Evolutionary conservation across 2,329 filamentous ascomycete genomes (phyloP), one percentile per base, ranked within the genome.

Genomic region (Beauveria medogensis): DNA sequence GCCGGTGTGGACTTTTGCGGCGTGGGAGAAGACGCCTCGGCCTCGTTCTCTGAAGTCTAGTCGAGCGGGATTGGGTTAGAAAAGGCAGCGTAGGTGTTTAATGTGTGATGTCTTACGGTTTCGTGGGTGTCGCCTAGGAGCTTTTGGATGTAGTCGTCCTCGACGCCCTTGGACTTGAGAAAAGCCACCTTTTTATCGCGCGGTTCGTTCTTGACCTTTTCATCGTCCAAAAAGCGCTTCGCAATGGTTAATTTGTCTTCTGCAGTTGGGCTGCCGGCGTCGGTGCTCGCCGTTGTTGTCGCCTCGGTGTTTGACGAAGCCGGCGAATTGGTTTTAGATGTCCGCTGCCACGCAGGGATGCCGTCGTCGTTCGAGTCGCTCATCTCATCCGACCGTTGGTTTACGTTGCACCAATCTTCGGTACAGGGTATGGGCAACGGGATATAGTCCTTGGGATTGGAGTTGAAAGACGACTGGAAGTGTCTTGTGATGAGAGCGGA

Each of bases 171-270:
- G 55, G 83, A 84, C 68, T 86, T 81, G 1, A 97, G 76, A 67
- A 96, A 96, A 8, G 83, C 82, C 22, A 82, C 78, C 76, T 96
- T 96, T 73, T 85, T 87, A 60, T 90, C 87, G 50, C 80, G 79
- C 0, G 88, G 79, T 40, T 88, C 85, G 72, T 87, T 77, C 62
- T 82, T 84, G 61, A 96, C 89, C 22, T 81, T 79, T 8, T 89
- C 85, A 63, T 95, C 88, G 55, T 89, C 78, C 4, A 97, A 81
- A 69, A 96, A 97, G 58, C 80, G 83, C 48, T 82, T 80, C 30
- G 92, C 91, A 69, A 91, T 84, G 18, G 91, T 84, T 41, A 78
- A 67, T 40, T 68, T 67, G 54, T 72, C 67, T 46, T 73, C 66
- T 18, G 63, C 28, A 8, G 65, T 63, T 41, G 58, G 63, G 43